Evolutionary conservation across 1,284 basidiomycete genomes (phyloP), one percentile per base, ranked within the genome.

Genomic region (Rhodofomes roseus): DNA sequence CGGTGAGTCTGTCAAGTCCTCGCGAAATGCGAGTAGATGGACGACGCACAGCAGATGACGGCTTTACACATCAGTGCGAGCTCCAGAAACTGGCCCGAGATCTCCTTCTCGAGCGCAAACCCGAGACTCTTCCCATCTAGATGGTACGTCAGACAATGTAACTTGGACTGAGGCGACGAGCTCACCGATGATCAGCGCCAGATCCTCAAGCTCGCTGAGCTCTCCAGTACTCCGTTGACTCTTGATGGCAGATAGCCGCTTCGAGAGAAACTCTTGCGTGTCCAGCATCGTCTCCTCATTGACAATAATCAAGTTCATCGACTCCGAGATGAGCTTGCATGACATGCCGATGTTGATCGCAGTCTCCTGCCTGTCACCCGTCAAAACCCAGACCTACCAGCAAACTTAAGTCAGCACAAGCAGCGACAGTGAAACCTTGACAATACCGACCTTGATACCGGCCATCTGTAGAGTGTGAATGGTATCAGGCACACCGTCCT

Each of bases 281-380:
- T 88, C 95, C 39, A 86, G 83, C 18, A 88, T 81, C 22, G 82
- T 93, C 62, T 92, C 91, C 71, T 99, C 96, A 69, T 99, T 99
- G 61, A 99, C 89, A 59, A 96, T 92, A 56, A 96, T 90, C 77
- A 99, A 68, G 72, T 97, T 98, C 97, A 99, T 99, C 16, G 93
- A 95, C 76, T 99, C 97, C 2, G 95, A 95, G 62, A 99, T 98
- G 64, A 99, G 76, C 62, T 95, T 86, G 78, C 96, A 99, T 1
- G 94, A 96, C 81, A 99, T 88, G 54, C 97, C 97, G 64, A 99
- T 99, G 70, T 99, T 99, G 77, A 99, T 98, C 14, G 97, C 97
- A 1, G 97, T 99, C 76, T 99, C 97, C 77, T 99, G 96, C 62
- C 96, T 81, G 75, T 99, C 97, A 1, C 97, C 97, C 1, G 97